These are phyloP conservation scores for Pythium volutum DNA, from an alignment of 352 stramenopile genomes.

Conservation along the genomic window DNA sequence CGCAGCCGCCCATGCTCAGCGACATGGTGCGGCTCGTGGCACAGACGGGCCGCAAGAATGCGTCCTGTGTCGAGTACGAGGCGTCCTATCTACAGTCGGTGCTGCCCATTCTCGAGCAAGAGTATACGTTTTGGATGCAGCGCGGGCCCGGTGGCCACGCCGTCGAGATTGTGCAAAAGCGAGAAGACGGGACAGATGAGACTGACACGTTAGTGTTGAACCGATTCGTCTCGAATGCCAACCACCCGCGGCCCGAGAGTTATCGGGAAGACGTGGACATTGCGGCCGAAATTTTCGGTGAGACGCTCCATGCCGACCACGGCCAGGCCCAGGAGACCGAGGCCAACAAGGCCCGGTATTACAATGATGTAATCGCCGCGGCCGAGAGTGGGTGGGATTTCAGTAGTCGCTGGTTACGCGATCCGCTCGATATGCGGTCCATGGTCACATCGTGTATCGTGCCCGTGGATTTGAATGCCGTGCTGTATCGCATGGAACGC, in stretches of 20 bases:
- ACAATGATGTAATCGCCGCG: constrained; percentile 79
- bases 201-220: constrained; percentile 53
- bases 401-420: constrained; percentile 77
- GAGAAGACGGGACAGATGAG: background rate
- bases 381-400: constrained; percentile 92
- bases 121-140: constrained; percentile 88
- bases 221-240: constrained; percentile 70
- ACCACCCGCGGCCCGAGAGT: constrained; percentile 81
- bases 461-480: constrained; percentile 83
- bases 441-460: constrained; percentile 70
- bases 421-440: constrained; percentile 60
- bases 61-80: constrained; percentile 42
- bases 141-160: constrained; percentile 56
- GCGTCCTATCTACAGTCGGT: constrained; percentile 42
- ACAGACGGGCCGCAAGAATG: constrained; percentile 25
- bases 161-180: constrained; percentile 36
- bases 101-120: constrained; percentile 65
- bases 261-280: constrained; percentile 81
- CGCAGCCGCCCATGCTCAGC: constrained; percentile 88
- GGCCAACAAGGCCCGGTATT: constrained; percentile 67
- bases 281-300: constrained; percentile 59
- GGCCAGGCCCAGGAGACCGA: constrained; percentile 36
- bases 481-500: constrained; percentile 76
- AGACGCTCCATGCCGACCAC: constrained; percentile 29
- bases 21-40: constrained; percentile 79